phyloP scores from a whole-genome alignment of 2,329 filamentous ascomycete species.

The Teratosphaeria gauchensis region DNA sequence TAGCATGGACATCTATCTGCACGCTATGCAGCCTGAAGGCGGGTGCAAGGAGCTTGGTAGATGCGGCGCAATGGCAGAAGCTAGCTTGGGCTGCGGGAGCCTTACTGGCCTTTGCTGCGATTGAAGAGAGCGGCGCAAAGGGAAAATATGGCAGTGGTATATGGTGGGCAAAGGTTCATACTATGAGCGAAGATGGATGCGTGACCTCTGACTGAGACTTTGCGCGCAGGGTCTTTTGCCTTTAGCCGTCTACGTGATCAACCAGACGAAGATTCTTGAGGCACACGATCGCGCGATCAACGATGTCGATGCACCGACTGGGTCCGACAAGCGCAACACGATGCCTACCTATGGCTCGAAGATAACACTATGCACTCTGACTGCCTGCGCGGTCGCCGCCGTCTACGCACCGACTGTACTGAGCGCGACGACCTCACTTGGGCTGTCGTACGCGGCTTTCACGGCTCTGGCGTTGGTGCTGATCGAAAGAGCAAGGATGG shows the following conservation, averaged over 20 bases:
- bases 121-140: conserved; percentile 38
- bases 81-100: conserved; percentile 32
- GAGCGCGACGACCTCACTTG: conserved; percentile 29
- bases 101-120: conserved; percentile 31
- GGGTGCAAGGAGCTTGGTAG: conserved; percentile 16
- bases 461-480: conserved; percentile 31
- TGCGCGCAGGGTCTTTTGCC: conserved; percentile 20
- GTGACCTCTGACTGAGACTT: conserved; percentile 16
- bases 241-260: conserved; percentile 14
- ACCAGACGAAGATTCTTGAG: conserved; percentile 8
- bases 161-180: conserved; percentile 36
- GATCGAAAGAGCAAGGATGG: conserved; percentile 26
- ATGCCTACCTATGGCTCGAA: conserved; percentile 16
- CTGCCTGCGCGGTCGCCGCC: conserved; percentile 27
- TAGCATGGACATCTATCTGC: conserved; percentile 35
- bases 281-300: not conserved
- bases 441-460: conserved; percentile 33
- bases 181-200: not conserved
- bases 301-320: conserved; percentile 2
- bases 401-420: conserved; percentile 26
- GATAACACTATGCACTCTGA: conserved; percentile 24
- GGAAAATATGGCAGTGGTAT: conserved; percentile 25
- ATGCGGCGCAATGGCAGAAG: conserved; percentile 17
- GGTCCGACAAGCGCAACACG: conserved; percentile 9
- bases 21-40: conserved; percentile 24